These are phyloP conservation scores for Cryptococcus jaspeensis DNA, from an alignment of 1,284 basidiomycete species.

Conservation along the genomic window DNA sequence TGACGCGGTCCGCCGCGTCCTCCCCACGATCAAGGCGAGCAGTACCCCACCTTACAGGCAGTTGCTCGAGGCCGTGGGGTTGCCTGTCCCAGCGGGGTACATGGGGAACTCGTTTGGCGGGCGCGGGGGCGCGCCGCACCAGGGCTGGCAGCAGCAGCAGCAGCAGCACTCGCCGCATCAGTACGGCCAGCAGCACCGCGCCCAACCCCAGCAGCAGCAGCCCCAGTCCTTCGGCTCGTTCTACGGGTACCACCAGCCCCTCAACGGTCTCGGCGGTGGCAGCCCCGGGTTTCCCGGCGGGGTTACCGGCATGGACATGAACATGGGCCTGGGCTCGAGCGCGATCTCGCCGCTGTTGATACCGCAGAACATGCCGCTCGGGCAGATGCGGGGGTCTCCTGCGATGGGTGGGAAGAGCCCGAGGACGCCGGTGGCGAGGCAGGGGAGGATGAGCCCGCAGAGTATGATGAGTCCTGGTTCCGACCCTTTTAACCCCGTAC, in stretches of 20 bases:
- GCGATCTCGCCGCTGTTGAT: slow-evolving; percentile 40
- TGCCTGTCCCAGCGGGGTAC: slow-evolving; percentile 65
- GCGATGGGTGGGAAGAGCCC: slow-evolving; percentile 15
- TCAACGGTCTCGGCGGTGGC: slow-evolving; percentile 4
- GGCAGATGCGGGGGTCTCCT: slow-evolving; percentile 31
- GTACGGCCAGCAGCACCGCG: slow-evolving; percentile 11
- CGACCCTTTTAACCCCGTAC: slow-evolving; percentile 53
- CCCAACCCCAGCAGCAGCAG: slow-evolving; percentile 7
- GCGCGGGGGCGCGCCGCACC: background rate
- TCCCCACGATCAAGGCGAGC: slow-evolving; percentile 83
- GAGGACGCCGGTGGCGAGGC: slow-evolving; percentile 38
- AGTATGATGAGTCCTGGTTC: slow-evolving; percentile 41
- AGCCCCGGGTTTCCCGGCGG: background rate
- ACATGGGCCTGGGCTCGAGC: background rate
- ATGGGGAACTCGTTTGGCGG: slow-evolving; percentile 12
- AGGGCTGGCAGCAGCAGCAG: slow-evolving; percentile 7
- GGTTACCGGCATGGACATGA: background rate
- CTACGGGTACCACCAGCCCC: slow-evolving; percentile 9
- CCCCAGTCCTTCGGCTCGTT: slow-evolving; percentile 1
- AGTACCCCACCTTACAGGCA: slow-evolving; percentile 89
- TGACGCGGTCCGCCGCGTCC: slow-evolving; percentile 82
- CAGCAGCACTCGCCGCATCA: slow-evolving; percentile 1
- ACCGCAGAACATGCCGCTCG: slow-evolving; percentile 44
- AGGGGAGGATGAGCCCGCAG: slow-evolving; percentile 21
- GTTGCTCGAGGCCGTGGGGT: slow-evolving; percentile 87